A percentile compares a stretch with the other conserved stretches of the same genome.
phyloP scores from a whole-genome alignment of 495 filamentous ascomycete genomes.

The Xylaria flabelliformis region DNA sequence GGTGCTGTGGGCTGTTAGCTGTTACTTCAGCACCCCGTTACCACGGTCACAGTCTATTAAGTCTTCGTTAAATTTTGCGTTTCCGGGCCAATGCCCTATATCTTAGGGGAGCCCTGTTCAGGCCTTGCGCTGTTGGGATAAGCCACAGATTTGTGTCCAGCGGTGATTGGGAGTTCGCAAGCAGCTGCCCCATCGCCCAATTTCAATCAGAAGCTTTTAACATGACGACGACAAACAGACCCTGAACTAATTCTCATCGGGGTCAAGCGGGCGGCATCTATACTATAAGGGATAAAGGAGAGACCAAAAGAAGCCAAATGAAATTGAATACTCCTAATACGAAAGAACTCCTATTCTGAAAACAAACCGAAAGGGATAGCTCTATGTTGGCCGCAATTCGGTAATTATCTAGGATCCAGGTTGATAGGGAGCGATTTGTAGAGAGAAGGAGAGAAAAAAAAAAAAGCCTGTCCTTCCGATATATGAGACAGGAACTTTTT shows the following conservation, averaged over 20 bases:
- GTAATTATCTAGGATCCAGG: neutral
- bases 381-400: neutral
- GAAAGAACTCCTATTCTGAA: neutral
- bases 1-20: neutral
- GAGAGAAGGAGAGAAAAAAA: neutral
- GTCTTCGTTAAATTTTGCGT: slow-evolving; percentile 9
- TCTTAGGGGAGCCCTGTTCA: slow-evolving; percentile 19
- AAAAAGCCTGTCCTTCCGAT: neutral
- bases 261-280: slow-evolving; percentile 24
- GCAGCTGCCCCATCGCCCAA: slow-evolving; percentile 26
- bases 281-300: slow-evolving; percentile 22
- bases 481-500: neutral
- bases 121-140: slow-evolving; percentile 18
- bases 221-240: slow-evolving; percentile 23
- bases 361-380: slow-evolving; percentile 15
- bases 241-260: slow-evolving; percentile 27
- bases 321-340: slow-evolving; percentile 12
- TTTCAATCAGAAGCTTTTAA: slow-evolving; percentile 23
- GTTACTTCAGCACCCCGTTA: neutral
- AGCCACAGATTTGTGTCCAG: slow-evolving; percentile 27
- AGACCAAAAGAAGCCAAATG: neutral
- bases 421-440: neutral
- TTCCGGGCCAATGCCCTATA: slow-evolving; percentile 28
- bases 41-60: neutral
- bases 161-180: slow-evolving; percentile 25